These are phyloP conservation scores for Acanthochlamys bracteata DNA, from an alignment of 106 monocot species.

Conservation along the genomic window DNA sequence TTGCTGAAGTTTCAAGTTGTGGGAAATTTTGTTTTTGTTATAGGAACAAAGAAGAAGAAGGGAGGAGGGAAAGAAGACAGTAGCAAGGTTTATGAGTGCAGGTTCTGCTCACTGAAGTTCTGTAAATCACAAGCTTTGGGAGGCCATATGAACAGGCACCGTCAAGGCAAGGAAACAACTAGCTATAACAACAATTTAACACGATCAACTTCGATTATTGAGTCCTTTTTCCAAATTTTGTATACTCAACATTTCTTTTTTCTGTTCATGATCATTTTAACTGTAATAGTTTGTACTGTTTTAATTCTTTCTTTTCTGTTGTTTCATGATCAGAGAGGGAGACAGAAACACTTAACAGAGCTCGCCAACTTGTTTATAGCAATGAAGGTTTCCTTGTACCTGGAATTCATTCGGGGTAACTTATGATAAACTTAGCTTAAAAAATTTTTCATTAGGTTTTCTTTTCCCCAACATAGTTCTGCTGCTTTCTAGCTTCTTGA, in stretches of 20 bases:
- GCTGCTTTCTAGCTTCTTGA: background rate
- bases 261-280: background rate
- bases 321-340: slow-evolving; percentile 61
- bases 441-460: background rate
- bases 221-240: background rate
- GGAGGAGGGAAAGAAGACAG: slow-evolving; percentile 59
- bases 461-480: too few relatives aligned
- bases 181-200: background rate
- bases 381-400: slow-evolving; percentile 47
- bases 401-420: slow-evolving; percentile 62
- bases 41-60: slow-evolving; percentile 80
- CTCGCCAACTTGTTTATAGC: slow-evolving; percentile 83
- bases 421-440: background rate
- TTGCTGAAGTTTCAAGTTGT: background rate
- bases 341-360: slow-evolving; percentile 93
- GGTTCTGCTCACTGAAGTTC: slow-evolving; percentile 96
- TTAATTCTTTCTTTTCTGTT: background rate
- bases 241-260: background rate
- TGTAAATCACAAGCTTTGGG: slow-evolving; percentile 97
- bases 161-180: slow-evolving; percentile 57
- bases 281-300: too few relatives aligned
- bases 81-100: slow-evolving; percentile 82
- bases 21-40: background rate
- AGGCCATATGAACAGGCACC: slow-evolving; percentile 96
- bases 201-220: background rate